Evolutionary conservation across 495 filamentous ascomycete species (phyloP).

Genomic region (Aspergillus bridgeri): DNA sequence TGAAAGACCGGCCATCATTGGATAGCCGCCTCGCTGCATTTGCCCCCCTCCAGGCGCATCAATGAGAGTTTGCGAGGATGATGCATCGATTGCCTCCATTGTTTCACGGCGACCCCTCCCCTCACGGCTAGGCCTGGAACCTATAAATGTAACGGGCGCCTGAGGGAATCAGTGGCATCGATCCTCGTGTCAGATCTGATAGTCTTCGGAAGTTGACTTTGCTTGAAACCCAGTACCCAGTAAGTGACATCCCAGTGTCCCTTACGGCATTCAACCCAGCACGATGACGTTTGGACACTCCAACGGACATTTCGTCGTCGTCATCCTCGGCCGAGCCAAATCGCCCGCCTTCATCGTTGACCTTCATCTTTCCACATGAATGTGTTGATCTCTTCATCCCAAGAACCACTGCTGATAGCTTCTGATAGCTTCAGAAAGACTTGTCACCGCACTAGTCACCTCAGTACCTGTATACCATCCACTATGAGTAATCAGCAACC

Average conservation of each 20-base stretch:
- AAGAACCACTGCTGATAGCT: not conserved
- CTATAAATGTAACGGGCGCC: not conserved
- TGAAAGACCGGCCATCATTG: not conserved
- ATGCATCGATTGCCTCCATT: not conserved
- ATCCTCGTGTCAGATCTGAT: not conserved
- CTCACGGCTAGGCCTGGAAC: not conserved
- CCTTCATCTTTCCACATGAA: no score
- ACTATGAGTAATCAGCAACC: slow-evolving; percentile 26
- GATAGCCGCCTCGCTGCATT: not conserved
- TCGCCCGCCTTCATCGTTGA: not conserved
- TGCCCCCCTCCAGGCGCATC: no score
- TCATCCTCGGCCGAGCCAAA: not conserved
- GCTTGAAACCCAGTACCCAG: not conserved
- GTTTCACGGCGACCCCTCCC: not conserved
- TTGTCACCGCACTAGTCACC: not conserved
- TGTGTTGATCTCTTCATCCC: not conserved
- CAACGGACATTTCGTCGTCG: not conserved
- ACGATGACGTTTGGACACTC: not conserved
- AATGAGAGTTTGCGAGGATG: not conserved
- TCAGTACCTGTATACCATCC: not conserved
- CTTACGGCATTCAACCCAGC: not conserved
- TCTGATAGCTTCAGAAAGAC: not conserved
- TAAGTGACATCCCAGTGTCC: not conserved
- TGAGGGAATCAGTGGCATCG: not conserved
- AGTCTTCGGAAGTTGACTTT: not conserved